phyloP scores from a whole-genome alignment of 106 monocot genomes.

The Dendrobium nobile region DNA sequence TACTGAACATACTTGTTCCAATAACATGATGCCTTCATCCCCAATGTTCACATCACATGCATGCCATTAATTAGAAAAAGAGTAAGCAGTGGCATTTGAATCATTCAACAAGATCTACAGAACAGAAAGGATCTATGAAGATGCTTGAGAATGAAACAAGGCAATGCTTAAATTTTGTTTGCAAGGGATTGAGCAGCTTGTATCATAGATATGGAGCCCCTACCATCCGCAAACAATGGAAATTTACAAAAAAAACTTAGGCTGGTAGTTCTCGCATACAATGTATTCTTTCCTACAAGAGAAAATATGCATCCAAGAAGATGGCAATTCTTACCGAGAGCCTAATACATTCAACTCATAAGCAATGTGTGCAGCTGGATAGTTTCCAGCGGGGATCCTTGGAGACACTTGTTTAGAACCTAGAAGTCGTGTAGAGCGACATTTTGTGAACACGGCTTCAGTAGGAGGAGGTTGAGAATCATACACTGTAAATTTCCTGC shows the following conservation, averaged over 20 bases:
- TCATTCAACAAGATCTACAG: not conserved
- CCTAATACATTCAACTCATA: slow-evolving; percentile 87
- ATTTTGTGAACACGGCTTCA: slow-evolving; percentile 47
- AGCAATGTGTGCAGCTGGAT: slow-evolving; percentile 60
- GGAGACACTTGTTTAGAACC: slow-evolving; percentile 41
- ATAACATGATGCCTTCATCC: not conserved
- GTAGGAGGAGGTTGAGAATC: slow-evolving; percentile 73
- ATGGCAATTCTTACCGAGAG: slow-evolving; percentile 47
- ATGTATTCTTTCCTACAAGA: not conserved
- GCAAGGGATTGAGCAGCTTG: not conserved
- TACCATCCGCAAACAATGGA: not conserved
- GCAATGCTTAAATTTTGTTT: not conserved
- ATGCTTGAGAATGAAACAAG: slow-evolving; percentile 1
- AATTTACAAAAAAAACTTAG: not conserved
- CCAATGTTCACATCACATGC: not conserved
- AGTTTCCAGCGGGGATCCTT: slow-evolving; percentile 62
- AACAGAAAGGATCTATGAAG: not conserved
- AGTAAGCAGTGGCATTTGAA: not conserved
- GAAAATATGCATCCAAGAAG: not conserved
- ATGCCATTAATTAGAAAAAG: not conserved
- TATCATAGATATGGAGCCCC: not conserved
- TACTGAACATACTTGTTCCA: slow-evolving; percentile 2
- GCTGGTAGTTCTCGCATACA: not conserved
- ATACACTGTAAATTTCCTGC: slow-evolving; percentile 85
- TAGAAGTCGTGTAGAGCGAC: slow-evolving; percentile 34